These are phyloP conservation scores for Abortiporus biennis DNA, from an alignment of 1,284 basidiomycete genomes.

Conservation along the genomic window DNA sequence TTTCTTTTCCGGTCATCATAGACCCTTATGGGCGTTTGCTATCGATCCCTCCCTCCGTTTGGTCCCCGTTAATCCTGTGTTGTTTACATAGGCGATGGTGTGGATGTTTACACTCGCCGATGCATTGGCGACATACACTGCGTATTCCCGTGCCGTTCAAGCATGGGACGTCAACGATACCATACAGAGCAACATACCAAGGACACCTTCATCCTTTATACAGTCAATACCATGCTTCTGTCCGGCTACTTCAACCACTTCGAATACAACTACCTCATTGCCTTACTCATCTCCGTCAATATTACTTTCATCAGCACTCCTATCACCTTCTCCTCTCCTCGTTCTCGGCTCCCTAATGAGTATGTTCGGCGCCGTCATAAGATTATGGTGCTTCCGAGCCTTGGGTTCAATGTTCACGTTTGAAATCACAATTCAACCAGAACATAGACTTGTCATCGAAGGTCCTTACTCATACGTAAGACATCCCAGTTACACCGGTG, in stretches of 20 bases:
- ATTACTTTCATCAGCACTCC: constrained; percentile 1
- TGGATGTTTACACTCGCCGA: constrained; percentile 20
- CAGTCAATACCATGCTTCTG: not conserved
- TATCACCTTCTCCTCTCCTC: constrained; percentile 13
- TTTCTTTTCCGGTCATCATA: not conserved
- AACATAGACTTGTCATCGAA: constrained; percentile 20
- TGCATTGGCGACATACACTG: constrained; percentile 17
- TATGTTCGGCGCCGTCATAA: constrained; percentile 14
- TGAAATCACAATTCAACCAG: constrained; percentile 22
- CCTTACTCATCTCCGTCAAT: constrained; percentile 4
- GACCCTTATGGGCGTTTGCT: no score
- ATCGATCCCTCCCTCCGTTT: constrained; percentile 1
- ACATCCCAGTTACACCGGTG: constrained; percentile 25
- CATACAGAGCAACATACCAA: constrained; percentile 2
- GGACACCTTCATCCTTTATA: not conserved
- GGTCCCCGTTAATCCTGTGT: no score
- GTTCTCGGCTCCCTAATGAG: constrained; percentile 15
- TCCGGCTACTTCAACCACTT: not conserved
- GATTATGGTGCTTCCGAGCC: constrained; percentile 21
- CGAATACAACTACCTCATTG: not conserved
- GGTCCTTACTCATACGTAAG: constrained; percentile 24
- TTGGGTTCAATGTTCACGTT: constrained; percentile 25
- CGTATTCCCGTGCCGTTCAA: constrained; percentile 13
- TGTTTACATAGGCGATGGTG: constrained; percentile 19
- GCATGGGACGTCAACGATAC: constrained; percentile 13